These are phyloP conservation scores for Hyphopichia buzzinii DNA, from an alignment of 1,139 yeast genomes.

Conservation along the genomic window DNA sequence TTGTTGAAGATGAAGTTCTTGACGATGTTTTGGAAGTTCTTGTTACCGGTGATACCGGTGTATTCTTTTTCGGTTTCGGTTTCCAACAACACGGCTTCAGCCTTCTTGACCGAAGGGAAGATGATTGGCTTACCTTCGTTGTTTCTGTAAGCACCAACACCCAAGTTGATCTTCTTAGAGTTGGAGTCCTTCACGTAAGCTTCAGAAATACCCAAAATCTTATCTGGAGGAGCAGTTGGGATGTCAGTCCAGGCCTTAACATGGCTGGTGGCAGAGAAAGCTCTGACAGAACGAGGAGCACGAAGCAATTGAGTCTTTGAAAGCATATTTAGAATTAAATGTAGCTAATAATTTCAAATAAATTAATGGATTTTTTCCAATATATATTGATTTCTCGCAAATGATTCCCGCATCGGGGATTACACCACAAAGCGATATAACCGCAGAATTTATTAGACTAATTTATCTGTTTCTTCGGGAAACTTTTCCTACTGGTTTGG, in stretches of 20 bases:
- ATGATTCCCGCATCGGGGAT: neutral
- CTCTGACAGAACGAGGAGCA: conserved; percentile 12
- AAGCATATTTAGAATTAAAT: conserved; percentile 10
- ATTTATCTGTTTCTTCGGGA: too few relatives aligned
- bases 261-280: conserved; percentile 18
- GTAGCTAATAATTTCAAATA: too few relatives aligned
- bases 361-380: neutral
- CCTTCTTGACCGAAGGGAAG: conserved; percentile 48
- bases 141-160: conserved; percentile 52
- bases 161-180: conserved; percentile 44
- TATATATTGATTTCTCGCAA: neutral
- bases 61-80: conserved; percentile 55
- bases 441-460: too few relatives aligned
- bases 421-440: neutral
- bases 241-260: conserved; percentile 39
- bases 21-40: conserved; percentile 47
- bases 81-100: conserved; percentile 39
- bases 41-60: conserved; percentile 53
- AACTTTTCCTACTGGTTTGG: too few relatives aligned
- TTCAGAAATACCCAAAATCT: conserved; percentile 66
- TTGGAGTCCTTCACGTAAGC: conserved; percentile 44
- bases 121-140: conserved; percentile 47
- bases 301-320: conserved; percentile 9
- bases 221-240: conserved; percentile 71
- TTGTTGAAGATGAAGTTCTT: conserved; percentile 52